phyloP scores from a whole-genome alignment of 2,329 filamentous ascomycete genomes.

The Penicillium sp. region DNA sequence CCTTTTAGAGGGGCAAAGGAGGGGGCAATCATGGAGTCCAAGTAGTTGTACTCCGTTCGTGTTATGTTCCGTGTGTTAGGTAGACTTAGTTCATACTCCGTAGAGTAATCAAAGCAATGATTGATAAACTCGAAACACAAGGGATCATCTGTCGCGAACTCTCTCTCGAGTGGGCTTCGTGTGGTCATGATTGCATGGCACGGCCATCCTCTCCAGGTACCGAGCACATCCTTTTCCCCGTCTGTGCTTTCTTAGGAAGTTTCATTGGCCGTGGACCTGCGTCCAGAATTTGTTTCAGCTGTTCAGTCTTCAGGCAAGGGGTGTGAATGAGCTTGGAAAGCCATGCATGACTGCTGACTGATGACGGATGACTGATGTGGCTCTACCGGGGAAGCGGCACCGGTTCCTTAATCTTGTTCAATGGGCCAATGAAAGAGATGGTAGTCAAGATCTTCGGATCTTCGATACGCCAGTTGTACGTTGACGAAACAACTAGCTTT shows the following conservation, averaged over 20 bases:
- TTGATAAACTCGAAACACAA: not conserved
- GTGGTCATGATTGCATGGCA: not conserved
- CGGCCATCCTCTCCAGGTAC: not conserved
- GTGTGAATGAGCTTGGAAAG: slow-evolving; percentile 1
- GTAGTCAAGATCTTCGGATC: slow-evolving; percentile 7
- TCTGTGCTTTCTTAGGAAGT: not conserved
- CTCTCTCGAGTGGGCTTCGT: not conserved
- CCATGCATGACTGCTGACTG: slow-evolving; percentile 7
- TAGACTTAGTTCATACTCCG: not conserved
- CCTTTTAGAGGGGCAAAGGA: not conserved
- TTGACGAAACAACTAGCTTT: slow-evolving; percentile 3
- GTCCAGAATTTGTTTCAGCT: slow-evolving; percentile 20
- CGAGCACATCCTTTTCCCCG: slow-evolving; percentile 13
- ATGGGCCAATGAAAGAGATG: slow-evolving; percentile 14
- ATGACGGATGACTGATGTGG: not conserved
- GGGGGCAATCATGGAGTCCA: not conserved
- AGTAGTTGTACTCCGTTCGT: too few species aligned
- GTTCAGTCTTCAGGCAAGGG: slow-evolving; percentile 20
- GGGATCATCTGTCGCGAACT: not conserved
- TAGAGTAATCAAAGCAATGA: not conserved
- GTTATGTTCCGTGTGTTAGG: not conserved
- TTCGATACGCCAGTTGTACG: not conserved
- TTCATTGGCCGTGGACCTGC: slow-evolving; percentile 8
- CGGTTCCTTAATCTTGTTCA: slow-evolving; percentile 18
- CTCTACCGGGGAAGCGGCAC: slow-evolving; percentile 12